Conservation (phyloP, 768 basidiomycete genomes). For the Trametes cubensis region DNA sequence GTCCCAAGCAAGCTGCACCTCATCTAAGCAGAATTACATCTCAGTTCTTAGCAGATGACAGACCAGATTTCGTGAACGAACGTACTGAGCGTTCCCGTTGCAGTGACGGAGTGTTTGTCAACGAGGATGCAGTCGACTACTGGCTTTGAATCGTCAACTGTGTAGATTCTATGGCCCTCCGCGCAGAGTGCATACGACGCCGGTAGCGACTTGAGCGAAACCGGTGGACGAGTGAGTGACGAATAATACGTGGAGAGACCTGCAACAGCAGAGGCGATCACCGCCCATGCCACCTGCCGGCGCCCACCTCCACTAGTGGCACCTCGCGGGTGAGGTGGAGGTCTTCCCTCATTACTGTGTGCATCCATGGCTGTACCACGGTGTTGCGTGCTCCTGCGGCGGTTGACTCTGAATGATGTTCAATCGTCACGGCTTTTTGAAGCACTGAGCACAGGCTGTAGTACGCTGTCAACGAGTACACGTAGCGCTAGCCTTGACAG, state of each 20-base stretch:
- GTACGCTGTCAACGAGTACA: too few relatives aligned
- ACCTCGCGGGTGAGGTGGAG: neutral
- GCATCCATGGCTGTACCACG: neutral
- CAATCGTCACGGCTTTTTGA: too few relatives aligned
- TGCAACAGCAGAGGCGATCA: constrained; percentile 22
- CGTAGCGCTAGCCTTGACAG: too few relatives aligned
- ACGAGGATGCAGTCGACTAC: constrained; percentile 66
- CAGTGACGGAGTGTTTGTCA: constrained; percentile 47
- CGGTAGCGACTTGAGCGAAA: constrained; percentile 20
- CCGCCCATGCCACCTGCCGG: constrained; percentile 17
- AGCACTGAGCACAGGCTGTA: too few relatives aligned
- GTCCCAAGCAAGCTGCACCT: constrained; percentile 33
- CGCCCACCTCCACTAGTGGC: neutral
- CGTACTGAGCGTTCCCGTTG: constrained; percentile 52
- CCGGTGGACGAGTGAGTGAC: neutral
- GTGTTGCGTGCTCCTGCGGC: too few relatives aligned
- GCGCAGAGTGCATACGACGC: constrained; percentile 63
- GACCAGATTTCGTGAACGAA: neutral
- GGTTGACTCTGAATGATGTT: too few relatives aligned
- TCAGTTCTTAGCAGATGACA: too few relatives aligned
- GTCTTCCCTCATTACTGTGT: neutral
- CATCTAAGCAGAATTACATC: neutral
- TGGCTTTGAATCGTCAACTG: constrained; percentile 58
- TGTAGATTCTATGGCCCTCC: constrained; percentile 57
- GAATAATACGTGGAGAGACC: constrained; percentile 23